Evolutionary conservation across 2,329 filamentous ascomycete species (phyloP), one percentile per base, ranked within the genome.

Genomic region (Leptodontidium sp.): DNA sequence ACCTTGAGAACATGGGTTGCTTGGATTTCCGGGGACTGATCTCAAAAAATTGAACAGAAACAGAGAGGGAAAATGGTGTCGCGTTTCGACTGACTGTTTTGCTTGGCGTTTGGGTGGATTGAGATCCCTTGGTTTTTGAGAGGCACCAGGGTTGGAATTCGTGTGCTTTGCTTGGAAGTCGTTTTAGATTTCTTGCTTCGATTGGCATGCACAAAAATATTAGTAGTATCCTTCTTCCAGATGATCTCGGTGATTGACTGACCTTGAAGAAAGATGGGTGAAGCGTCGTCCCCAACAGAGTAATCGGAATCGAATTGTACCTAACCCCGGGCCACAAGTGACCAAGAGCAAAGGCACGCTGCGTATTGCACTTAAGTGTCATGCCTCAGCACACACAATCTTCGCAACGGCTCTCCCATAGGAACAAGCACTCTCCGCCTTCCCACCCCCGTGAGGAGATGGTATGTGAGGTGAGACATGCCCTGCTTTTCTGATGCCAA

Each of bases 351-450:
- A 69, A 77, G 82, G 85, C 85, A 94, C 89, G 93, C 93, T 88
- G 92, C 92, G 91, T 93, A 96, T 96, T 93, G 93, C 91, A 95
- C 93, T 96, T 86, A 93, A 94, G 92, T 93, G 89, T 90, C 89
- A 81, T 84, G 75, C 75, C 64, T 66, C 64, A 79, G 80, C 84
- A 88, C 87, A 88, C 87, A 94, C 92, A 90, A 95, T 94, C 93
- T 95, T 92, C 92, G 92, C 92, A 94, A 91, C 86, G 90, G 89
- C 93, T 93, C 87, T 91, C 91, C 93, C 93, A 96, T 90, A 92
- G 91, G 89, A 85, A 65, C 81, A 79, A 78, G 75, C 68, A 78
- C 77, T 76, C 77, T 66, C 68, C 77, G 70, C 77, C 77, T 77
- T 80, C 79, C 78, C 71, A 69, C 49, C 68, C 35, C 57, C 38